Evolutionary conservation across 2,329 filamentous ascomycete genomes (phyloP).

Genomic region (Xylaria sp.): DNA sequence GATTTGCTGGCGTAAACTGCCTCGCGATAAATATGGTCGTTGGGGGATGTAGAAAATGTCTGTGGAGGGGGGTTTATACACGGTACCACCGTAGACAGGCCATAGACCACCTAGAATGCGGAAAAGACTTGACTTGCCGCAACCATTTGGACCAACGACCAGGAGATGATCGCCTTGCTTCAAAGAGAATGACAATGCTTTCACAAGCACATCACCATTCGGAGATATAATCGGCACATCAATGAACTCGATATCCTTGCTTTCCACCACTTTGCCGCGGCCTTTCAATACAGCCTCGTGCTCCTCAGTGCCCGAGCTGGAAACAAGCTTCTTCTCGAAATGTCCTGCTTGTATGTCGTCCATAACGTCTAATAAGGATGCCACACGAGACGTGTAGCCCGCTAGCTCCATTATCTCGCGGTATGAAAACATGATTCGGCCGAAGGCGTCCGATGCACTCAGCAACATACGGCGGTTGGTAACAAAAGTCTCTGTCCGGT

Average conservation of each 20-base stretch:
- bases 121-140: conserved; percentile 95
- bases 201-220: conserved; percentile 91
- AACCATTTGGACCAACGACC: conserved; percentile 95
- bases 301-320: conserved; percentile 79
- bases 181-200: conserved; percentile 84
- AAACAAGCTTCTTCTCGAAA: conserved; percentile 96
- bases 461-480: conserved; percentile 92
- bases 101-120: conserved; percentile 94
- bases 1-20: conserved; percentile 93
- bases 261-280: conserved; percentile 82
- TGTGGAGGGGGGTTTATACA: conserved; percentile 87
- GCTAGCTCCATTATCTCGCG: conserved; percentile 96
- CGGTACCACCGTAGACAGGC: conserved; percentile 95
- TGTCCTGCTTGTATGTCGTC: conserved; percentile 87
- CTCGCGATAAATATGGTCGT: conserved; percentile 88
- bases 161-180: conserved; percentile 87
- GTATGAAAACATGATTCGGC: conserved; percentile 96
- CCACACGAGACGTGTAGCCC: conserved; percentile 91
- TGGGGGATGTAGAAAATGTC: conserved; percentile 99
- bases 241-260: conserved; percentile 53
- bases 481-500: conserved; percentile 79
- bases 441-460: conserved; percentile 93
- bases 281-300: conserved; percentile 84
- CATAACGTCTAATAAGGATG: conserved; percentile 90
- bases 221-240: conserved; percentile 90